These are phyloP conservation scores for Neophaeococcomyces aloes DNA, from an alignment of 2,329 filamentous ascomycete genomes.

Conservation along the genomic window DNA sequence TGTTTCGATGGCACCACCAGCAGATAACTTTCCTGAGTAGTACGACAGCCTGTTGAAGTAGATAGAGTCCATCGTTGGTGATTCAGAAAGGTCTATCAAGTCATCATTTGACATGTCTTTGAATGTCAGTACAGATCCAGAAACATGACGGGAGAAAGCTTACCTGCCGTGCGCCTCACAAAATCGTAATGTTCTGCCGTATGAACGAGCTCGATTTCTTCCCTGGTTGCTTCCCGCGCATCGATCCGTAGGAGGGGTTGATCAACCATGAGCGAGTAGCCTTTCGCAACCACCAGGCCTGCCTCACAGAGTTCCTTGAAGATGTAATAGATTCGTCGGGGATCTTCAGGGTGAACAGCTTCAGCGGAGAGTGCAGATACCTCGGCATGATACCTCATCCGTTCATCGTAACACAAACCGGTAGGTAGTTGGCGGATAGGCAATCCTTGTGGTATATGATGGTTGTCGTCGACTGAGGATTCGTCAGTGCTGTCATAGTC, in stretches of 20 bases:
- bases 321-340: conserved; percentile 81
- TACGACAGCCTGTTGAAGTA: conserved; percentile 78
- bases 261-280: conserved; percentile 34
- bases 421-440: conserved; percentile 49
- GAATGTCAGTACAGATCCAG: conserved; percentile 1
- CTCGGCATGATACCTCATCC: conserved; percentile 94
- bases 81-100: conserved; percentile 51
- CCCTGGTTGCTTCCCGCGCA: conserved; percentile 62
- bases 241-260: conserved; percentile 57
- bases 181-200: conserved; percentile 66
- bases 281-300: conserved; percentile 56
- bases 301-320: conserved; percentile 77
- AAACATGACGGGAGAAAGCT: neutral
- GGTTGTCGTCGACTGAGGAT: conserved; percentile 34
- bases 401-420: conserved; percentile 78
- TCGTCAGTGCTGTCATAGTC: conserved; percentile 29
- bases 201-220: conserved; percentile 75
- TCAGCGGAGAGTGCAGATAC: conserved; percentile 52
- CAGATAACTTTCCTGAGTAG: conserved; percentile 69
- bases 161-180: conserved; percentile 50
- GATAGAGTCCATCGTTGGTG: conserved; percentile 61
- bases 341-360: conserved; percentile 88
- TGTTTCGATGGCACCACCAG: conserved; percentile 89
- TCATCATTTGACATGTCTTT: conserved; percentile 45
- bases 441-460: conserved; percentile 33